Evolutionary conservation across 2,329 filamentous ascomycete genomes (phyloP).

Genomic region (Diaporthe aspalathi): DNA sequence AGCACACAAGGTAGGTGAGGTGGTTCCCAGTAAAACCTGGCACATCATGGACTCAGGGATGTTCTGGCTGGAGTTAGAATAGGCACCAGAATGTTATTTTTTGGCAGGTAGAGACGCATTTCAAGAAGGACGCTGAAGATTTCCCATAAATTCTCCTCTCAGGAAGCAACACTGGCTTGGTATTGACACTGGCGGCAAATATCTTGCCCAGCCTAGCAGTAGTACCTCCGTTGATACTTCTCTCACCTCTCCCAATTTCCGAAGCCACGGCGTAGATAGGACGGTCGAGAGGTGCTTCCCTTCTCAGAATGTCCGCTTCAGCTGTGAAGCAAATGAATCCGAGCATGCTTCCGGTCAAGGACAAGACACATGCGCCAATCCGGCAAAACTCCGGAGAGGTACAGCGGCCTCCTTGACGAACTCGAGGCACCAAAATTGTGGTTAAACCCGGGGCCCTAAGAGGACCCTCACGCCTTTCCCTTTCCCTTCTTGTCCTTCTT

Average conservation of each 20-base stretch:
- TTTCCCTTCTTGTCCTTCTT: slow-evolving; percentile 64
- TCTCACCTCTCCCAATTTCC: not conserved
- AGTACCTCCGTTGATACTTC: not conserved
- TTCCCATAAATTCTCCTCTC: not conserved
- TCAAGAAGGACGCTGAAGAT: not conserved
- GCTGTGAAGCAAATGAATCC: not conserved
- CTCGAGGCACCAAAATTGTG: not conserved
- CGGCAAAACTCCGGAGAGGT: no score
- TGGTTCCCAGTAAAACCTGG: not conserved
- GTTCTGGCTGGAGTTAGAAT: not conserved
- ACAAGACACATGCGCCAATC: not conserved
- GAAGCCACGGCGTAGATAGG: not conserved
- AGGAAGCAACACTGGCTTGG: not conserved
- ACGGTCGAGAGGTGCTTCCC: not conserved
- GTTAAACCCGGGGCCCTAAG: not conserved
- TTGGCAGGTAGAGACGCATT: slow-evolving; percentile 13
- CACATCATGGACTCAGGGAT: no score
- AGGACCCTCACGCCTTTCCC: slow-evolving; percentile 51
- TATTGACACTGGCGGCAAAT: not conserved
- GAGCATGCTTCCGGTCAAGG: not conserved
- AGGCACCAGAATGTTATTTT: slow-evolving; percentile 1
- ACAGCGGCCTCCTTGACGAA: not conserved
- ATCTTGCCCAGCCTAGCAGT: not conserved
- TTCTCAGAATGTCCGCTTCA: no score
- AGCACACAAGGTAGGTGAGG: not conserved